These are phyloP conservation scores for Murraya koenigii DNA, from an alignment of 345 rosid species.

Conservation along the genomic window DNA sequence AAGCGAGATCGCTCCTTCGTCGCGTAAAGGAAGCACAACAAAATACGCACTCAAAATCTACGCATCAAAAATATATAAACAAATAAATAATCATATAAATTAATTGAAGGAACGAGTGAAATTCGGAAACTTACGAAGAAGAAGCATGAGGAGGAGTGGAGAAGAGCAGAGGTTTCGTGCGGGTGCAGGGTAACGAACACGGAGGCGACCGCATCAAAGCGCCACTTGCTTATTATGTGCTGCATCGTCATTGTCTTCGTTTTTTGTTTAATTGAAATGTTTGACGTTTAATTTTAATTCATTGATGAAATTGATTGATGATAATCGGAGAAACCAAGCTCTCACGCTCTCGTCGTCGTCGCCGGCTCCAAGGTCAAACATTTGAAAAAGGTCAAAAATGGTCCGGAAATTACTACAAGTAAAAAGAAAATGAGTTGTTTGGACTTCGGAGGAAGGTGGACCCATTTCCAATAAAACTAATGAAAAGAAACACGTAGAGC, in stretches of 20 bases:
- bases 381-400: neutral
- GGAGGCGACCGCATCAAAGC: conserved; percentile 55
- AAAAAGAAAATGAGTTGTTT: too few species aligned
- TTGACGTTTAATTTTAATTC: neutral
- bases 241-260: neutral
- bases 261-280: neutral
- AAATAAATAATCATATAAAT: neutral
- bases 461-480: neutral
- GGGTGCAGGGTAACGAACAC: conserved; percentile 69
- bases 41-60: conserved; percentile 91
- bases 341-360: neutral
- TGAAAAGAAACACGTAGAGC: neutral
- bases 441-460: neutral
- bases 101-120: neutral
- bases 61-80: neutral
- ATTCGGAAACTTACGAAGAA: conserved; percentile 61
- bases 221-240: conserved; percentile 27
- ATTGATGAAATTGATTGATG: neutral
- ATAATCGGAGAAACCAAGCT: neutral
- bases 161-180: conserved; percentile 68
- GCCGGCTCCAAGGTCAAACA: neutral
- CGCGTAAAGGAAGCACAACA: conserved; percentile 83
- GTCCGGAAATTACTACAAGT: neutral
- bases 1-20: conserved; percentile 84
- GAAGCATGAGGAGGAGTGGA: conserved; percentile 81